Conservation (phyloP, 163 green algal species). For the Scenedesmus sp. region DNA sequence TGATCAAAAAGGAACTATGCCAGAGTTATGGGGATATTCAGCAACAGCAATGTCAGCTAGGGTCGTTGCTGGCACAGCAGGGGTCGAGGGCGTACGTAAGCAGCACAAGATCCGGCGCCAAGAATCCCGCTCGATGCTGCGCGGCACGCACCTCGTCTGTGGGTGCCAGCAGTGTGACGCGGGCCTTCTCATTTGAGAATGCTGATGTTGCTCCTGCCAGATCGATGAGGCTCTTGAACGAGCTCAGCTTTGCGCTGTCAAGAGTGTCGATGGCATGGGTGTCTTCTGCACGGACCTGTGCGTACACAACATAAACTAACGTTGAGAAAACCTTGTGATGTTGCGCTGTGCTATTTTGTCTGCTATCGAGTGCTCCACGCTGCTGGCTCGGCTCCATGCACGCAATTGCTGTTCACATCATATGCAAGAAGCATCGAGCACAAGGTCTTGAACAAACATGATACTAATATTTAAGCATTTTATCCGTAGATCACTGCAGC, state of each 20-base stretch:
- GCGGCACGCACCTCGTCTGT: constrained; percentile 24
- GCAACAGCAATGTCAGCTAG: too few species aligned
- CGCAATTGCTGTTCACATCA: neutral
- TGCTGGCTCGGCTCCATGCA: neutral
- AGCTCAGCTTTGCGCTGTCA: neutral
- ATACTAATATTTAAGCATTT: neutral
- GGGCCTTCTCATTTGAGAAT: neutral
- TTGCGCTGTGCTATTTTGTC: too few species aligned
- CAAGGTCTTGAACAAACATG: neutral
- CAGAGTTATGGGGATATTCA: too few species aligned
- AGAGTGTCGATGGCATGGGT: neutral
- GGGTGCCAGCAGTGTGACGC: constrained; percentile 33
- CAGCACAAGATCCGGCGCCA: neutral
- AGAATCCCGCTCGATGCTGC: neutral
- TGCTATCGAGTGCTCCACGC: neutral
- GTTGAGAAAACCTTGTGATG: neutral
- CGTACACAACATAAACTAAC: neutral
- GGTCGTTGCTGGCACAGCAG: too few species aligned
- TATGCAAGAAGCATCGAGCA: too few species aligned
- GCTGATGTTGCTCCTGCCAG: neutral
- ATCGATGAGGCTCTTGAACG: neutral
- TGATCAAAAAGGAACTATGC: too few species aligned
- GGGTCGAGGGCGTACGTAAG: too few species aligned
- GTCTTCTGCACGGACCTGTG: neutral
- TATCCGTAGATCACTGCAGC: neutral